Evolutionary conservation across 2,329 filamentous ascomycete species (phyloP).

Genomic region (Exophiala bonariae): DNA sequence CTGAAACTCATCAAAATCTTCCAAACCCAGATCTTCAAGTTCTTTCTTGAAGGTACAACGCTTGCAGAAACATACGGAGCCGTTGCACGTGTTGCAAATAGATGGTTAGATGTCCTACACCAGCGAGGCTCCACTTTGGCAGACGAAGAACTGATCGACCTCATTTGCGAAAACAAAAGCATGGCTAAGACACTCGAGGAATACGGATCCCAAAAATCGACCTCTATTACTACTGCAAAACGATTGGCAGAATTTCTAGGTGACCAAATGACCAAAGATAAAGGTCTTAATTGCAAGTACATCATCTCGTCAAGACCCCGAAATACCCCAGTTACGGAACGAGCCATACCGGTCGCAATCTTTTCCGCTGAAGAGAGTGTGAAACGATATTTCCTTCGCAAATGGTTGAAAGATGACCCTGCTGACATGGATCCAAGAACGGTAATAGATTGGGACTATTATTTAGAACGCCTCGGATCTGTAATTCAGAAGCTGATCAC

Average conservation of each 20-base stretch:
- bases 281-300: conserved; percentile 98
- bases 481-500: conserved; percentile 99
- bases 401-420: conserved; percentile 94
- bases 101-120: conserved; percentile 93
- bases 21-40: conserved; percentile 98
- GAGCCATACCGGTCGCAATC: conserved; percentile 92
- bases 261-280: conserved; percentile 99
- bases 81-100: conserved; percentile 92
- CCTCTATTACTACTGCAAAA: conserved; percentile 97
- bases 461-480: conserved; percentile 89
- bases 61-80: conserved; percentile 85
- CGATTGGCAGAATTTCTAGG: conserved; percentile 94
- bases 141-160: conserved; percentile 95
- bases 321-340: conserved; percentile 88
- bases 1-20: conserved; percentile 99
- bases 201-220: conserved; percentile 93
- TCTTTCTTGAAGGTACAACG: conserved; percentile 89
- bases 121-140: conserved; percentile 85
- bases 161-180: conserved; percentile 99
- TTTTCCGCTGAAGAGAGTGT: conserved; percentile 90
- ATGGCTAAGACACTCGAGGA: conserved; percentile 98
- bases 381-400: conserved; percentile 85
- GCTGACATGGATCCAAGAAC: conserved; percentile 84
- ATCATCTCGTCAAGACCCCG: conserved; percentile 89
- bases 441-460: conserved; percentile 96